phyloP scores from a whole-genome alignment of 495 filamentous ascomycete species.

The Penicillium malachiteum region DNA sequence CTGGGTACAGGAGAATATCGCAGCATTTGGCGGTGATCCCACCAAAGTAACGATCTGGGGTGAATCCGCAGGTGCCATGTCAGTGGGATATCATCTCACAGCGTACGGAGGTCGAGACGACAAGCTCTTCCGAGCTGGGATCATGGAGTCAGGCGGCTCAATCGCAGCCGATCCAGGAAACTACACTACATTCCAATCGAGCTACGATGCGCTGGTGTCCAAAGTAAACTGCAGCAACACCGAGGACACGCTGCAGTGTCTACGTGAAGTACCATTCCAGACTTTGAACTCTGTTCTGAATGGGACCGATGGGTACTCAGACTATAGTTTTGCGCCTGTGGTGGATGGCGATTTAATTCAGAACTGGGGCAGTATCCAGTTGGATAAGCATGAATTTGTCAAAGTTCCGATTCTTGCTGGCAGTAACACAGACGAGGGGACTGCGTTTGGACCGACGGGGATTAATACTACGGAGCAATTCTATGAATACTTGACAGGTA shows the following conservation, averaged over 20 bases:
- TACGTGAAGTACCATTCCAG: conserved; percentile 46
- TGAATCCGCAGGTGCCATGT: conserved; percentile 58
- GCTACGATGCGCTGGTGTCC: conserved; percentile 41
- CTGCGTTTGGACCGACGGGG: conserved; percentile 40
- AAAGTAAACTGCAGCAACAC: conserved; percentile 35
- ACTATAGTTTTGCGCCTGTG: conserved; percentile 41
- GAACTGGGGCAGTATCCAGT: conserved; percentile 33
- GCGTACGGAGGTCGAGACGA: conserved; percentile 52
- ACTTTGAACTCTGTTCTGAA: conserved; percentile 41
- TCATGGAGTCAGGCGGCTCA: conserved; percentile 48
- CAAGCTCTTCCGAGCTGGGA: conserved; percentile 44
- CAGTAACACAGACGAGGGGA: conserved; percentile 52
- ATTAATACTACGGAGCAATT: conserved; percentile 48
- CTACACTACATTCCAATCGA: conserved; percentile 33
- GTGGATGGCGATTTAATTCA: conserved; percentile 54
- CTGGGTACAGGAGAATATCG: conserved; percentile 61
- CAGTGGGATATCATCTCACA: conserved; percentile 51
- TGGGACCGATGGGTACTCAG: conserved; percentile 27
- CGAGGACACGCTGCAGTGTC: conserved; percentile 44
- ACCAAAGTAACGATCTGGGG: conserved; percentile 69
- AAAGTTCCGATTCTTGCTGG: conserved; percentile 50
- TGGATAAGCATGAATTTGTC: conserved; percentile 40
- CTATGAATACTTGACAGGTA: conserved; percentile 43
- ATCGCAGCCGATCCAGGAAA: conserved; percentile 32
- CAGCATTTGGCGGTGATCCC: conserved; percentile 53